Percentiles rank a stretch among this genome's conserved stretches.
Evolutionary conservation across 108 stramenopile genomes (phyloP).

Genomic region (Aurantiochytrium sp.): DNA sequence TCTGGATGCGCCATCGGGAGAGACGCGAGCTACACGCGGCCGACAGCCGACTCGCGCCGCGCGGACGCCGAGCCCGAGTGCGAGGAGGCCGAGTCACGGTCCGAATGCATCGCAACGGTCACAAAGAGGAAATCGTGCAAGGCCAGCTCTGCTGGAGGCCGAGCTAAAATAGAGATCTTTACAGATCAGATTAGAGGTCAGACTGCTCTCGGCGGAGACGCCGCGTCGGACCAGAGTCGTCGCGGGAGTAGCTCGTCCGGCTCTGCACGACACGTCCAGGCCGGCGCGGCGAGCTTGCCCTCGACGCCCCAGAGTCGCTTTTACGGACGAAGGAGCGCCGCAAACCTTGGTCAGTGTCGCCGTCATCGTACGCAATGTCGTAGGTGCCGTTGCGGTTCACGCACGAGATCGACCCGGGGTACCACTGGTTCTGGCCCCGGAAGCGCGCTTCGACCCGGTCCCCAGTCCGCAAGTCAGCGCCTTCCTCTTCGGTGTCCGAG

Average conservation of each 20-base stretch:
- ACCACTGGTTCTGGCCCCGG: slow-evolving; percentile 28
- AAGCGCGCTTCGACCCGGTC: slow-evolving; percentile 45
- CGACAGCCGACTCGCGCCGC: too few relatives aligned
- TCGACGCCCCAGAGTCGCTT: not conserved
- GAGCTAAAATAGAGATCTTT: too few relatives aligned
- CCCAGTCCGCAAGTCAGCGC: not conserved
- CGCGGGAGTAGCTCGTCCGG: not conserved
- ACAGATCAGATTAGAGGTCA: too few relatives aligned
- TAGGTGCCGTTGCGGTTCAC: slow-evolving; percentile 42
- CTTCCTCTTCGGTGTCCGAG: not conserved
- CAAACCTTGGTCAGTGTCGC: slow-evolving; percentile 34
- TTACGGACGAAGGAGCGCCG: not conserved
- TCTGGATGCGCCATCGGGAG: too few relatives aligned
- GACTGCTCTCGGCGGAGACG: too few relatives aligned
- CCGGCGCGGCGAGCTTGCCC: not conserved
- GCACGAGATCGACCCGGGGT: slow-evolving; percentile 35
- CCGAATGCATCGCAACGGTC: too few relatives aligned
- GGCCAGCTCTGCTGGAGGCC: too few relatives aligned
- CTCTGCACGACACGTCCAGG: not conserved
- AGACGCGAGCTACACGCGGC: too few relatives aligned
- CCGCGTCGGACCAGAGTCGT: not conserved
- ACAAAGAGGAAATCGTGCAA: too few relatives aligned
- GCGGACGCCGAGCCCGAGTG: too few relatives aligned
- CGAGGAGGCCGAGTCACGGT: too few relatives aligned
- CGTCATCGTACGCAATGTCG: slow-evolving; percentile 50